Evolutionary conservation across 768 basidiomycete species (phyloP).

Genomic region (Pleurotus citrinopileatus): DNA sequence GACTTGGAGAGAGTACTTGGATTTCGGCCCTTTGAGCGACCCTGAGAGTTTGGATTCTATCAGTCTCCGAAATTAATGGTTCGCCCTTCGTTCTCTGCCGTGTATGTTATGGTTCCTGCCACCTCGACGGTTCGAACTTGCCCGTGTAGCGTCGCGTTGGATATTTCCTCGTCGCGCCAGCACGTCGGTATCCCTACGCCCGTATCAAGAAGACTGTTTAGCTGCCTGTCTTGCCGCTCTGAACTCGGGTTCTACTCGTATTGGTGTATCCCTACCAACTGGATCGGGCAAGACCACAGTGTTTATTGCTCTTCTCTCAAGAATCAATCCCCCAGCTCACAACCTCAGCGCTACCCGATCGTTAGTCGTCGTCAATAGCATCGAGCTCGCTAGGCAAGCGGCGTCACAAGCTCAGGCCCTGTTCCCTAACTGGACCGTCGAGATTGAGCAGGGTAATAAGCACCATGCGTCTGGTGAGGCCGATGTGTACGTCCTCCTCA

Average conservation of each 20-base stretch:
- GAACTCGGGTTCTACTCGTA: constrained; percentile 60
- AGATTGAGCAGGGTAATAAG: constrained; percentile 86
- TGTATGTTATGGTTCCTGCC: neutral
- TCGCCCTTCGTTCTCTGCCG: too few relatives aligned
- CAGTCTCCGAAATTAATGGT: too few relatives aligned
- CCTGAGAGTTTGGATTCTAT: too few relatives aligned
- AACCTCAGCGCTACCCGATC: constrained; percentile 50
- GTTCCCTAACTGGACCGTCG: constrained; percentile 75
- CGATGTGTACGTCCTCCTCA: constrained; percentile 62
- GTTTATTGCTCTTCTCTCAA: constrained; percentile 79
- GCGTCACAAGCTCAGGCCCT: constrained; percentile 64
- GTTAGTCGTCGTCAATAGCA: constrained; percentile 83
- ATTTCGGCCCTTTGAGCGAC: too few relatives aligned
- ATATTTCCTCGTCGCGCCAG: neutral
- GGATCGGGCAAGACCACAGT: constrained; percentile 90
- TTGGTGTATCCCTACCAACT: constrained; percentile 84
- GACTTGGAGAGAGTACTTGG: too few relatives aligned
- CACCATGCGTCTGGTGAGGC: constrained; percentile 76
- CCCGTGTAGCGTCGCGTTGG: neutral
- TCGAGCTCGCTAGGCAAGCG: constrained; percentile 88
- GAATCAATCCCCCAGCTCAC: constrained; percentile 44
- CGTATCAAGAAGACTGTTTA: constrained; percentile 85
- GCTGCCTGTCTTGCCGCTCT: constrained; percentile 75
- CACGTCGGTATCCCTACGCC: constrained; percentile 50
- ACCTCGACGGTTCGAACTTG: neutral